These are phyloP conservation scores for Diplosphaera chodatii DNA, from an alignment of 139 green algal species.

Conservation along the genomic window DNA sequence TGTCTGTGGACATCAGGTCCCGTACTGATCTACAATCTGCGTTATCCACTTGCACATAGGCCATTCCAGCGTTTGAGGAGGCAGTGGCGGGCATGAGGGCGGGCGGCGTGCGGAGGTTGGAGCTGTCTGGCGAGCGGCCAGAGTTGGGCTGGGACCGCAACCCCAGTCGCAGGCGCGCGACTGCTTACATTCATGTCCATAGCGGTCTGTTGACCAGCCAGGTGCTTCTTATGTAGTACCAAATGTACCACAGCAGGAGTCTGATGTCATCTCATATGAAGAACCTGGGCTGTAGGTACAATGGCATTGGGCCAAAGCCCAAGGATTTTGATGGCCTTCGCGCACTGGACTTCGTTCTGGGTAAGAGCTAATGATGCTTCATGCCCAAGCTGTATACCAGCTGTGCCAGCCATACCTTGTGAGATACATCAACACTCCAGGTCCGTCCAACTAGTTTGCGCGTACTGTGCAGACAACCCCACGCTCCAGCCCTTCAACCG, in stretches of 20 bases:
- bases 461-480: conserved; percentile 52
- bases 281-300: too few relatives aligned
- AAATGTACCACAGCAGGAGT: too few relatives aligned
- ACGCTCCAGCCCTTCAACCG: conserved; percentile 33
- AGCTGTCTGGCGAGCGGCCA: conserved; percentile 50
- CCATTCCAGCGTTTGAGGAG: conserved; percentile 73
- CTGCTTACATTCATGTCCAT: too few relatives aligned
- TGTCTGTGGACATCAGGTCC: neutral
- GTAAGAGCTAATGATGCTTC: conserved; percentile 1
- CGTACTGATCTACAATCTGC: too few relatives aligned
- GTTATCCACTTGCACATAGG: too few relatives aligned
- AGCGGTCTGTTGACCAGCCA: too few relatives aligned
- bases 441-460: too few relatives aligned
- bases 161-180: conserved; percentile 21
- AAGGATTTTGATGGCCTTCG: conserved; percentile 55
- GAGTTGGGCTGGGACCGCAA: conserved; percentile 36
- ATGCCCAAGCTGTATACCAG: conserved; percentile 1
- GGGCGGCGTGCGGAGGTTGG: conserved; percentile 51
- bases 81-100: conserved; percentile 68
- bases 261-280: too few relatives aligned
- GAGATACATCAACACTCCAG: too few relatives aligned
- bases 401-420: too few relatives aligned
- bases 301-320: conserved; percentile 26
- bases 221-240: too few relatives aligned
- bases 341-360: conserved; percentile 81